A percentile compares a stretch with the other conserved stretches of the same genome.
phyloP scores from a whole-genome alignment of 164 flowering plant species.

The Piper betle region DNA sequence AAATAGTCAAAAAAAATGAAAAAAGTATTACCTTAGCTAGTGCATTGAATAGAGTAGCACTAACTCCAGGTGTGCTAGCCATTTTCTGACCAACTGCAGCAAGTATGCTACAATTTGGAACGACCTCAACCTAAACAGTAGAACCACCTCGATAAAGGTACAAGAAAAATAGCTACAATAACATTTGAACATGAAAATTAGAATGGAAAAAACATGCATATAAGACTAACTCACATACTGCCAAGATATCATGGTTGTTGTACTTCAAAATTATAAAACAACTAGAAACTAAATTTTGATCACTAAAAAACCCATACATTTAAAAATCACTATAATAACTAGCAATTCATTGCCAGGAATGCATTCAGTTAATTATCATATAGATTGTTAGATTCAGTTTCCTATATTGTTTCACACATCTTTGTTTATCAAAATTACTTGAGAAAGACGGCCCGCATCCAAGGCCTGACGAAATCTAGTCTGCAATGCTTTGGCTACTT shows the following conservation, averaged over 20 bases:
- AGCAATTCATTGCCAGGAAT: no score
- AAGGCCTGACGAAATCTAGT: slow-evolving; percentile 84
- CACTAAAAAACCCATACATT: no score
- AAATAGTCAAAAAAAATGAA: neutral
- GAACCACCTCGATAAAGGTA: neutral
- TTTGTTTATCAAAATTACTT: slow-evolving; percentile 29
- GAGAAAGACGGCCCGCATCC: slow-evolving; percentile 88
- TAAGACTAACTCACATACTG: no score
- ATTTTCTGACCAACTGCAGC: slow-evolving; percentile 97
- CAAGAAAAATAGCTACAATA: neutral
- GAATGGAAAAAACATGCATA: no score
- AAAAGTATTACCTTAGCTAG: slow-evolving; percentile 62
- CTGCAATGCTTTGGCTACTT: slow-evolving; percentile 72
- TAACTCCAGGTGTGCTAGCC: slow-evolving; percentile 98
- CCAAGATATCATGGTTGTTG: no score
- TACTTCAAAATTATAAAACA: no score
- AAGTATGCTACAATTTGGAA: slow-evolving; percentile 88
- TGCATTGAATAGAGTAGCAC: slow-evolving; percentile 92
- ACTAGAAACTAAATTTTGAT: no score
- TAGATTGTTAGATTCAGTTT: no score
- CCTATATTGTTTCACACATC: no score
- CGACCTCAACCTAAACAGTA: slow-evolving; percentile 51
- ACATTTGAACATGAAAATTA: neutral
- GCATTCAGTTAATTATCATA: no score
- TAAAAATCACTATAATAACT: no score